phyloP scores from a whole-genome alignment of 1,284 basidiomycete species.

The Golubevia sp. region DNA sequence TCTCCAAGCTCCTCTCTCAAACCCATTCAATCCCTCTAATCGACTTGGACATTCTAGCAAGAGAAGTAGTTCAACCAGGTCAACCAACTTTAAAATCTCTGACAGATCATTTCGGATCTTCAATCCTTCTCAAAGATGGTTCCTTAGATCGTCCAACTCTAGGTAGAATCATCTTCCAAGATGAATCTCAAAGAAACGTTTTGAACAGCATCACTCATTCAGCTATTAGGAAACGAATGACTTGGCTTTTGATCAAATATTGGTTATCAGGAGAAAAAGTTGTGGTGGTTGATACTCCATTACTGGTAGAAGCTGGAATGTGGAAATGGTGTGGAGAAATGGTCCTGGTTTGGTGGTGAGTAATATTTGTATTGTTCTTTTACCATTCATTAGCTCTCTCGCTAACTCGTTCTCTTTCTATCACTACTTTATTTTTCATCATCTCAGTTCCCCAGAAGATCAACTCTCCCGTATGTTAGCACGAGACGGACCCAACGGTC shows the following conservation, averaged over 20 bases:
- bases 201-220: constrained; percentile 89
- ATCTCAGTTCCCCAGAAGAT: constrained; percentile 23
- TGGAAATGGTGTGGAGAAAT: constrained; percentile 84
- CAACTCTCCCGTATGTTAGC: constrained; percentile 51
- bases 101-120: constrained; percentile 73
- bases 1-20: constrained; percentile 72
- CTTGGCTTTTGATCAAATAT: constrained; percentile 70
- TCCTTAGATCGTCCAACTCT: constrained; percentile 80
- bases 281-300: constrained; percentile 88
- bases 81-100: constrained; percentile 75
- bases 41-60: constrained; percentile 89
- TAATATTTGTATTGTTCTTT: too few species aligned
- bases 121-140: constrained; percentile 73
- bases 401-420: background rate
- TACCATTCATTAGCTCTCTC: constrained; percentile 1
- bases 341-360: constrained; percentile 86
- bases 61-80: constrained; percentile 83
- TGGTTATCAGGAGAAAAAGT: constrained; percentile 81
- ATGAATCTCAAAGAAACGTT: constrained; percentile 72
- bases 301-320: constrained; percentile 85
- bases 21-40: constrained; percentile 75
- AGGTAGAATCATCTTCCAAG: constrained; percentile 82
- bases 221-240: constrained; percentile 78
- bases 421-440: background rate
- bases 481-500: constrained; percentile 32